Evolutionary conservation across 352 stramenopile species (phyloP).

Genomic region (Sclerospora graminicola): DNA sequence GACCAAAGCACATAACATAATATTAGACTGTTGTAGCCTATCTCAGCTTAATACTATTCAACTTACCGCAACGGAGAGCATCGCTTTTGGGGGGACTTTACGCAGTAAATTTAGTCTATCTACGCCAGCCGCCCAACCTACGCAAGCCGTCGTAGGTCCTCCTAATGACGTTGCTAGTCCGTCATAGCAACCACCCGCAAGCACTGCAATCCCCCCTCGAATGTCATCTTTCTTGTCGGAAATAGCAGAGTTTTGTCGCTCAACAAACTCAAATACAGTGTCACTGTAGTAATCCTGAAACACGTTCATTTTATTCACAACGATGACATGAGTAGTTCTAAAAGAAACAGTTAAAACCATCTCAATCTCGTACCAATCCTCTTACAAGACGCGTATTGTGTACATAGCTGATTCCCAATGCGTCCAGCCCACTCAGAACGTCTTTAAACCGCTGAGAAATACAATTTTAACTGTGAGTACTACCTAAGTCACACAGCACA

Average conservation of each 20-base stretch:
- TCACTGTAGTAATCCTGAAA: slow-evolving; percentile 86
- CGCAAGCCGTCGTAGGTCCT: slow-evolving; percentile 46
- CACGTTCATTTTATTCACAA: not conserved
- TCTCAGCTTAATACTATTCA: not conserved
- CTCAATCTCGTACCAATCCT: slow-evolving; percentile 41
- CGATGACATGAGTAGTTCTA: not conserved
- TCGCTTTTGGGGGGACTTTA: slow-evolving; percentile 11
- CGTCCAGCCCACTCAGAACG: slow-evolving; percentile 46
- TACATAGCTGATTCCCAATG: slow-evolving; percentile 46
- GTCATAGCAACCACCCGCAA: slow-evolving; percentile 81
- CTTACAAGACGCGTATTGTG: slow-evolving; percentile 69
- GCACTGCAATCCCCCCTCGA: slow-evolving; percentile 54
- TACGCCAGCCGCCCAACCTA: slow-evolving; percentile 81
- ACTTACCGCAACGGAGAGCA: slow-evolving; percentile 41
- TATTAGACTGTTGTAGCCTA: not conserved
- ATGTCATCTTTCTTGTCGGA: slow-evolving; percentile 7
- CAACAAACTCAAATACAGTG: slow-evolving; percentile 85
- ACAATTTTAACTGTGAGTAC: slow-evolving; percentile 2
- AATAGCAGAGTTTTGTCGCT: slow-evolving; percentile 16
- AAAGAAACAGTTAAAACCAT: not conserved
- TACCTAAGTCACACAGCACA: not conserved
- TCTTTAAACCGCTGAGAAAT: slow-evolving; percentile 51
- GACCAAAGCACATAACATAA: too few relatives aligned
- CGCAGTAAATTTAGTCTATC: slow-evolving; percentile 63
- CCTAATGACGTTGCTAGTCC: slow-evolving; percentile 56